Evolutionary conservation across 345 rosid genomes (phyloP).

Genomic region (Aquilaria yunnanensis): DNA sequence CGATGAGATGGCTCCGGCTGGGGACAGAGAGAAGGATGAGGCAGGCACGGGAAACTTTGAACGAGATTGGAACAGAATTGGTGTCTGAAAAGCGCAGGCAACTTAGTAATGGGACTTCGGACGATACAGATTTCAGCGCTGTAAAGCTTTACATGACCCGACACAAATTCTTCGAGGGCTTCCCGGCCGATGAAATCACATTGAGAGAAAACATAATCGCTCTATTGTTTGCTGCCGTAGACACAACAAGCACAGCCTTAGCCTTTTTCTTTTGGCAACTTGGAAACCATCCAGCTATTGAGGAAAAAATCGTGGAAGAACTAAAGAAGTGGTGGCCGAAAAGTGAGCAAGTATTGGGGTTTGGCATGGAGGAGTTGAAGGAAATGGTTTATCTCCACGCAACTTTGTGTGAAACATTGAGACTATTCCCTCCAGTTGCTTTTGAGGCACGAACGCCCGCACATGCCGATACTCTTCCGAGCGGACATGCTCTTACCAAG

Average conservation of each 20-base stretch:
- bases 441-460: slow-evolving; percentile 36
- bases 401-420: slow-evolving; percentile 52
- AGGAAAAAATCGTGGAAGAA: slow-evolving; percentile 14
- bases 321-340: not conserved
- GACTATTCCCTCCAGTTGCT: slow-evolving; percentile 71
- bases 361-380: slow-evolving; percentile 39
- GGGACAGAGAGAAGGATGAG: slow-evolving; percentile 20
- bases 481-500: slow-evolving; percentile 48
- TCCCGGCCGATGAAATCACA: not conserved
- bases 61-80: not conserved
- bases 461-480: slow-evolving; percentile 52
- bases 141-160: slow-evolving; percentile 13
- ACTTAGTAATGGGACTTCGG: not conserved
- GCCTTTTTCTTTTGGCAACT: slow-evolving; percentile 23
- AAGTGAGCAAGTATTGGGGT: not conserved
- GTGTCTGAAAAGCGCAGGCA: slow-evolving; percentile 8
- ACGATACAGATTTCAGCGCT: slow-evolving; percentile 4
- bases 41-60: slow-evolving; percentile 1
- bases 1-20: slow-evolving; percentile 13
- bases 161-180: not conserved
- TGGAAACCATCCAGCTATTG: slow-evolving; percentile 8
- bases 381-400: slow-evolving; percentile 58
- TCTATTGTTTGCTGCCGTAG: slow-evolving; percentile 5
- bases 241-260: slow-evolving; percentile 5
- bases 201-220: slow-evolving; percentile 3